phyloP scores from a whole-genome alignment of 2,329 filamentous ascomycete species.

The Trichoderma atrobrunneum region DNA sequence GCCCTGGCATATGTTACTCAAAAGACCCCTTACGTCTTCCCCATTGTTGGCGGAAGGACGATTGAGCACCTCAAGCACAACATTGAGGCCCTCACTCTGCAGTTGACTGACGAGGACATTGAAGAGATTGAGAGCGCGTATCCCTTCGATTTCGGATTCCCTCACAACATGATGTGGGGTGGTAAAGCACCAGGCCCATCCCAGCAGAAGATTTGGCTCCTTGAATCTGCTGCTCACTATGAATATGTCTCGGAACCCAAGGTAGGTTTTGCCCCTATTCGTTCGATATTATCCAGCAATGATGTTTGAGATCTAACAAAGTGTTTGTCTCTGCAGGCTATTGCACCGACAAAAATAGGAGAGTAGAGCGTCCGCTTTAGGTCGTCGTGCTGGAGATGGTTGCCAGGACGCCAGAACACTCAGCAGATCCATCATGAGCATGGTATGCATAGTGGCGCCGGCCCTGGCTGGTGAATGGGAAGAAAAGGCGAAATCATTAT shows the following conservation, averaged over 20 bases:
- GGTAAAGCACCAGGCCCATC: constrained; percentile 34
- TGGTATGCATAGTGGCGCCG: background rate
- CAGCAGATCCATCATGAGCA: background rate
- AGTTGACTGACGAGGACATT: constrained; percentile 61
- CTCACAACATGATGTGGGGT: constrained; percentile 56
- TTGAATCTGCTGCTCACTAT: constrained; percentile 46
- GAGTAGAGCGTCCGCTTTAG: constrained; percentile 41
- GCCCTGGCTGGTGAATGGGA: background rate
- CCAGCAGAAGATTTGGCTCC: constrained; percentile 42
- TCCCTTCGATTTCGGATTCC: constrained; percentile 66
- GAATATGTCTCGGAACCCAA: constrained; percentile 48
- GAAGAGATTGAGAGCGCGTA: constrained; percentile 61
- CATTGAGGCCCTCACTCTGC: constrained; percentile 63
- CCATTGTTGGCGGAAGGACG: constrained; percentile 68
- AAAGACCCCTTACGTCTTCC: constrained; percentile 70
- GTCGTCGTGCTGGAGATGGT: constrained; percentile 34
- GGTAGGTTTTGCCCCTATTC: constrained; percentile 26
- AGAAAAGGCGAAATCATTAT: background rate
- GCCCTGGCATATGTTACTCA: constrained; percentile 72
- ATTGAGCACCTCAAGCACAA: constrained; percentile 68
- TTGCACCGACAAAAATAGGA: constrained; percentile 39
- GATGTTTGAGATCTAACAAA: background rate
- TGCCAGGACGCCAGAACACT: constrained; percentile 24
- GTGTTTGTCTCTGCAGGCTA: constrained; percentile 34
- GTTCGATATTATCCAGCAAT: too few relatives aligned